phyloP scores from a whole-genome alignment of 345 rosid species.

The Linum tenue region DNA sequence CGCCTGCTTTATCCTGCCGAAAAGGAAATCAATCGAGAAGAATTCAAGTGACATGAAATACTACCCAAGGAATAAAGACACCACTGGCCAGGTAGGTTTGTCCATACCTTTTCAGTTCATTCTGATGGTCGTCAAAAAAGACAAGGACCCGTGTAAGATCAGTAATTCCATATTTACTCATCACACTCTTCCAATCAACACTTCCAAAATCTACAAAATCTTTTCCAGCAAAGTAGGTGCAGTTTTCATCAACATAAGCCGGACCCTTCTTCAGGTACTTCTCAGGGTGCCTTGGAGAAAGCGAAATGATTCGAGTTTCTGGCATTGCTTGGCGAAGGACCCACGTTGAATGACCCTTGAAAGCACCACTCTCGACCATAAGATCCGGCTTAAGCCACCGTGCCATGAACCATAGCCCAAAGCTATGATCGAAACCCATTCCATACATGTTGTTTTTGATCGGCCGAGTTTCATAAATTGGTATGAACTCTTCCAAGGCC shows the following conservation, averaged over 20 bases:
- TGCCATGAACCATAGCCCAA: constrained; percentile 94
- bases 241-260: constrained; percentile 92
- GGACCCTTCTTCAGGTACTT: constrained; percentile 87
- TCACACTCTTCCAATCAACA: constrained; percentile 66
- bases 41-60: neutral
- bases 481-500: constrained; percentile 87
- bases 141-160: constrained; percentile 61
- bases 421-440: constrained; percentile 99
- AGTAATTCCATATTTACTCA: constrained; percentile 50
- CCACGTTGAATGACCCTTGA: constrained; percentile 99
- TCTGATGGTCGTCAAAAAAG: constrained; percentile 96
- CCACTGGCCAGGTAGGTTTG: neutral
- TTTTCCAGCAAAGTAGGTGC: constrained; percentile 97
- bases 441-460: constrained; percentile 89
- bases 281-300: constrained; percentile 89
- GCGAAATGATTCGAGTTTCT: constrained; percentile 59
- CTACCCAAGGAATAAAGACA: neutral
- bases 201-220: constrained; percentile 94
- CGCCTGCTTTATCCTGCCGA: constrained; percentile 74
- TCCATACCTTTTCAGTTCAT: constrained; percentile 77
- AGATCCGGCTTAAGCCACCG: constrained; percentile 86
- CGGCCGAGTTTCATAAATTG: constrained; percentile 86
- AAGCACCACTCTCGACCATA: constrained; percentile 98
- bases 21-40: constrained; percentile 11
- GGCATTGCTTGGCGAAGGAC: constrained; percentile 97